Evolutionary conservation across 345 rosid species (phyloP).

Genomic region (Aethionema arabicum): DNA sequence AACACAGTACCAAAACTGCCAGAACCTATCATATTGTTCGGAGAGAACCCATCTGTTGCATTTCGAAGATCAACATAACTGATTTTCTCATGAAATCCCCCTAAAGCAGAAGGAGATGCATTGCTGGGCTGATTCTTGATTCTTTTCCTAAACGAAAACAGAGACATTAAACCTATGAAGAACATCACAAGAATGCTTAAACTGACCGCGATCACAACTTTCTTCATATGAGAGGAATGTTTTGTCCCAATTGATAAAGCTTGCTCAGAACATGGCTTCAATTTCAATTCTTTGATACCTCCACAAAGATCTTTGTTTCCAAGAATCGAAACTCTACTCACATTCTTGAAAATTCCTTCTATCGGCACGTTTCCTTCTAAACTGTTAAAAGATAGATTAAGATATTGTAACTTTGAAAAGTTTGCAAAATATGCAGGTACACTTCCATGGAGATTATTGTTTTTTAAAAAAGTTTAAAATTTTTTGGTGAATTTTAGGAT

Average conservation of each 20-base stretch:
- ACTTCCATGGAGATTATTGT: slow-evolving; percentile 9
- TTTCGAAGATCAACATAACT: slow-evolving; percentile 28
- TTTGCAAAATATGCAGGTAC: too few species aligned
- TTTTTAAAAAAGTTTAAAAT: too few species aligned
- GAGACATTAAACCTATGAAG: background rate
- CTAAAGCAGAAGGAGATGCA: slow-evolving; percentile 5
- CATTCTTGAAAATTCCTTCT: slow-evolving; percentile 32
- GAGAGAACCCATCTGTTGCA: slow-evolving; percentile 36
- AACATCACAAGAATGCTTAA: background rate
- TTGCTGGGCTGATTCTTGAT: slow-evolving; percentile 1
- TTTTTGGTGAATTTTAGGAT: too few species aligned
- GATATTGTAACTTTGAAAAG: too few species aligned
- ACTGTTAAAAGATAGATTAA: slow-evolving; percentile 5
- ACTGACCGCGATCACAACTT: slow-evolving; percentile 11
- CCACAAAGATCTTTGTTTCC: background rate
- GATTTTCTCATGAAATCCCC: slow-evolving; percentile 24
- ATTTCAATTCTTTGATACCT: background rate
- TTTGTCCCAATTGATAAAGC: background rate
- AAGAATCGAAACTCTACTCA: background rate
- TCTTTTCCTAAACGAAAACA: slow-evolving; percentile 7
- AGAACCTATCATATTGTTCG: slow-evolving; percentile 30
- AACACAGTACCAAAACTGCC: slow-evolving; percentile 40
- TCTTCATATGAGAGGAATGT: background rate
- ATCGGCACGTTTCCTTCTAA: slow-evolving; percentile 31
- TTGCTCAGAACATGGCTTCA: background rate